These are phyloP conservation scores for Argentina anserina DNA, from an alignment of 306 rosid genomes.

Conservation along the genomic window DNA sequence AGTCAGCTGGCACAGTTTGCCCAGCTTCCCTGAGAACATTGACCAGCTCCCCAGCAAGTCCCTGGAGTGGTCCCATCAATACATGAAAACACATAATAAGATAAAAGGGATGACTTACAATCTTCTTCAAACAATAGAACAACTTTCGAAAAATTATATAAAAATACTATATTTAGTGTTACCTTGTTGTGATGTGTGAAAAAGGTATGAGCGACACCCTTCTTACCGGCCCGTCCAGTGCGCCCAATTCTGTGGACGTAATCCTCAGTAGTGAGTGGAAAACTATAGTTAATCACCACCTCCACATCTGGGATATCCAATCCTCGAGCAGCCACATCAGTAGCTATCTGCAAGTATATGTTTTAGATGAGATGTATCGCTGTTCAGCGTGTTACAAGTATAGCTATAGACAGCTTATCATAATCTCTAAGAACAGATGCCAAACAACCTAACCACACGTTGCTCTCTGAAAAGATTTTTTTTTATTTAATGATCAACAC, in stretches of 20 bases:
- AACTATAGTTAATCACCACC: slow-evolving; percentile 91
- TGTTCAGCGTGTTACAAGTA: not conserved
- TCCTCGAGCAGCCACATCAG: slow-evolving; percentile 97
- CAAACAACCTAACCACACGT: not conserved
- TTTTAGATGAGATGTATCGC: not conserved
- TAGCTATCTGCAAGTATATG: slow-evolving; percentile 62
- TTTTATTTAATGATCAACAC: too few species aligned
- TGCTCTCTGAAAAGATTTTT: not conserved
- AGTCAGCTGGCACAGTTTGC: slow-evolving; percentile 65
- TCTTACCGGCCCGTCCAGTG: slow-evolving; percentile 94
- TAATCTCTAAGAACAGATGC: not conserved
- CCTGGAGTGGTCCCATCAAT: slow-evolving; percentile 44
- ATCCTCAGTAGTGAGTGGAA: slow-evolving; percentile 90
- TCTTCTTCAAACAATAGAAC: not conserved
- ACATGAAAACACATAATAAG: not conserved
- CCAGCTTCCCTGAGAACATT: slow-evolving; percentile 95
- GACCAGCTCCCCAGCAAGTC: slow-evolving; percentile 95
- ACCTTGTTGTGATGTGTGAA: slow-evolving; percentile 87
- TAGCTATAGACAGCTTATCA: not conserved
- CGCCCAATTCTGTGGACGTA: slow-evolving; percentile 97
- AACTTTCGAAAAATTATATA: not conserved
- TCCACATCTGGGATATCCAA: slow-evolving; percentile 97
- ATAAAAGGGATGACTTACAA: not conserved
- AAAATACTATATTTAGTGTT: not conserved
- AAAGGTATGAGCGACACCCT: slow-evolving; percentile 95